These are phyloP conservation scores for Aspergillaceae sp. DNA, from an alignment of 2,329 filamentous ascomycete species.

Conservation along the genomic window DNA sequence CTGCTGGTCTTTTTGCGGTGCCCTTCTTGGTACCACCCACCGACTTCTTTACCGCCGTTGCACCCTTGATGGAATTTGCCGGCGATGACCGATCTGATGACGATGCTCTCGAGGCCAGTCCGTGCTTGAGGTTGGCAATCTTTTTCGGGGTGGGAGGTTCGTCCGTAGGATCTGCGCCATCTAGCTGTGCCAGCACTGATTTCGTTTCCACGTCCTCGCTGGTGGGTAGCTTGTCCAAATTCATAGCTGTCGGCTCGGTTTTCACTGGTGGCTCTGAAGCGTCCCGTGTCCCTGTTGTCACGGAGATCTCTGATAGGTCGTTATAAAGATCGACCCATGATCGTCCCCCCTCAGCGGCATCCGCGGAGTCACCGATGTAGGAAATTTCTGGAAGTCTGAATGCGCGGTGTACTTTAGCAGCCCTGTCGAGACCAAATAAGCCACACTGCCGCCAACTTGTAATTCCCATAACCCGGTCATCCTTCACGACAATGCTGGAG, in stretches of 20 bases:
- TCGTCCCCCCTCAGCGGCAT: constrained; percentile 9
- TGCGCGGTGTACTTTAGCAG: constrained; percentile 25
- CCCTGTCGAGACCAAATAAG: constrained; percentile 30
- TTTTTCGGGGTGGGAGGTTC: constrained; percentile 33
- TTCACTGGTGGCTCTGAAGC: constrained; percentile 24
- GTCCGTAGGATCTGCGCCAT: constrained; percentile 14
- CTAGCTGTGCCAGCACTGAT: constrained; percentile 14
- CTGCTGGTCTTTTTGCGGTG: constrained; percentile 28
- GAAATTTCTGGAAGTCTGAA: constrained; percentile 19
- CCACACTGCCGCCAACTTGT: constrained; percentile 33
- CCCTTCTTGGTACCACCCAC: constrained; percentile 28
- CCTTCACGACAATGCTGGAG: constrained; percentile 31
- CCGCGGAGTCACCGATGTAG: constrained; percentile 5
- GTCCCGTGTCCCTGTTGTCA: constrained; percentile 9
- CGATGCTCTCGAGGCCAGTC: constrained; percentile 28
- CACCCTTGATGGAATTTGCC: constrained; percentile 26
- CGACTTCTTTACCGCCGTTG: constrained; percentile 25
- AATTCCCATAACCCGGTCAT: constrained; percentile 30
- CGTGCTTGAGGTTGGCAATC: constrained; percentile 31
- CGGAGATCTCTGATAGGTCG: constrained; percentile 10
- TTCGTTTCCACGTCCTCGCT: constrained; percentile 21
- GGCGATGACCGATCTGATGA: constrained; percentile 33
- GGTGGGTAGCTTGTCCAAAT: constrained; percentile 22
- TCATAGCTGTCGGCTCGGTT: constrained; percentile 22
- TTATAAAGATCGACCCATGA: constrained; percentile 33